Base-by-base conservation (phyloP, 805 yeast genomes). In the Ogataea glucozyma region DNA sequence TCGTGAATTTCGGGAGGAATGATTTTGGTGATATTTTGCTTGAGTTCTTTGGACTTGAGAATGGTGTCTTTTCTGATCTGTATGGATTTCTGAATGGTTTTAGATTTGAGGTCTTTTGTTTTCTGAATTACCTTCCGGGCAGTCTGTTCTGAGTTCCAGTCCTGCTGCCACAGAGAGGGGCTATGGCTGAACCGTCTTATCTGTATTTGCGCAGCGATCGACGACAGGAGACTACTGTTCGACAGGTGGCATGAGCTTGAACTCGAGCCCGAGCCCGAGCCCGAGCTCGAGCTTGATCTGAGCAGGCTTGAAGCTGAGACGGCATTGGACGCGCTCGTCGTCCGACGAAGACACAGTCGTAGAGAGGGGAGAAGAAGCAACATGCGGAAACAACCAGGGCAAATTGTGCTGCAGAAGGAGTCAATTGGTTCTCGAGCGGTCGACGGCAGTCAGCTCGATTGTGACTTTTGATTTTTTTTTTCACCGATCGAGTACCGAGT, bases 1-100 rank as follows among this genome's bases (percentile, higher is more conserved):
- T 83, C 86, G 48, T 67, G 80, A 33, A 69, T 49, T 22, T 64
- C 67, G 4, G 58, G 46, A 1, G 67, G 66, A 2, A 63, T 42
- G 13, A 61, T 61, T 38, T 57, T 60, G 12, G 48, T 56, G 29
- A 69, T 53, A 38, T 64, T 62, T n/a, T 63, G 49, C 13, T 43
- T 46, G 9, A 55, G 27, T 27, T 53, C 50, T 24, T 46, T 41
- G 18, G 57, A 46, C 20, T 43, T 49, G 13, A 40, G 17, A 8
- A 44, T 37, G 4, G 52, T 51, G n/a, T 45, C 45, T 11, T 46
- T 41, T 29, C 38, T 48, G 21, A 54, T 9, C 33, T 54, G 47
- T 19, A 42, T 47, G 1, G 64, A 52, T 27, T 27, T 49, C 10
- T 48, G 49, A 9, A 46, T 24, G 3, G 65, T 54, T 18, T 43